These are phyloP conservation scores for Phytomonas sp. DNA, from an alignment of 208 protist species.

Conservation along the genomic window DNA sequence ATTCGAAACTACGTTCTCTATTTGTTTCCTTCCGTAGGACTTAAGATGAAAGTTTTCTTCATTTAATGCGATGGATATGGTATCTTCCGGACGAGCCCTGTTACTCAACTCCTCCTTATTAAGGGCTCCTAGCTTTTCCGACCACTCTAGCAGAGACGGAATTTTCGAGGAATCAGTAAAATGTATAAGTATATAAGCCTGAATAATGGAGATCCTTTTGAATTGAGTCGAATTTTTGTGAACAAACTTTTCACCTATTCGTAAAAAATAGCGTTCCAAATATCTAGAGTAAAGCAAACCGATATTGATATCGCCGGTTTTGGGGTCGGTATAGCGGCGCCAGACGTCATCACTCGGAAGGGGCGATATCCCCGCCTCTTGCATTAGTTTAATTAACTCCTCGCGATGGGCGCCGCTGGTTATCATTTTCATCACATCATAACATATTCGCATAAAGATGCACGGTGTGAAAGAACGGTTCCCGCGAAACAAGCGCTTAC, in stretches of 20 bases:
- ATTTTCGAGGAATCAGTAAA: slow-evolving; percentile 24
- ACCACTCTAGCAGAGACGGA: slow-evolving; percentile 37
- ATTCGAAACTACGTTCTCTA: slow-evolving; percentile 20
- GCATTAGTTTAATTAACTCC: slow-evolving; percentile 36
- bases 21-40: slow-evolving; percentile 12
- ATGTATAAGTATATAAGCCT: slow-evolving; percentile 19
- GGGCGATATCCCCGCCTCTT: slow-evolving; percentile 19
- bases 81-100: neutral
- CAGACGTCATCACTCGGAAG: slow-evolving; percentile 35
- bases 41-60: slow-evolving; percentile 11
- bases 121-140: slow-evolving; percentile 24
- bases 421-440: slow-evolving; percentile 32
- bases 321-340: slow-evolving; percentile 38
- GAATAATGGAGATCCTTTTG: slow-evolving; percentile 1
- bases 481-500: slow-evolving; percentile 23
- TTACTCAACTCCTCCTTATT: slow-evolving; percentile 15
- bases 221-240: neutral
- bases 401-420: slow-evolving; percentile 30
- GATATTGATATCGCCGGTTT: slow-evolving; percentile 54
- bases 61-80: slow-evolving; percentile 7
- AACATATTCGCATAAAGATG: slow-evolving; percentile 17
- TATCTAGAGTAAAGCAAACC: slow-evolving; percentile 41
- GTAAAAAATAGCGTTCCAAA: slow-evolving; percentile 14
- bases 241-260: neutral
- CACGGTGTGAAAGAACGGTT: slow-evolving; percentile 20